Evolutionary conservation across 2,329 filamentous ascomycete species (phyloP).

Genomic region (Scedosporium apiospermum): DNA sequence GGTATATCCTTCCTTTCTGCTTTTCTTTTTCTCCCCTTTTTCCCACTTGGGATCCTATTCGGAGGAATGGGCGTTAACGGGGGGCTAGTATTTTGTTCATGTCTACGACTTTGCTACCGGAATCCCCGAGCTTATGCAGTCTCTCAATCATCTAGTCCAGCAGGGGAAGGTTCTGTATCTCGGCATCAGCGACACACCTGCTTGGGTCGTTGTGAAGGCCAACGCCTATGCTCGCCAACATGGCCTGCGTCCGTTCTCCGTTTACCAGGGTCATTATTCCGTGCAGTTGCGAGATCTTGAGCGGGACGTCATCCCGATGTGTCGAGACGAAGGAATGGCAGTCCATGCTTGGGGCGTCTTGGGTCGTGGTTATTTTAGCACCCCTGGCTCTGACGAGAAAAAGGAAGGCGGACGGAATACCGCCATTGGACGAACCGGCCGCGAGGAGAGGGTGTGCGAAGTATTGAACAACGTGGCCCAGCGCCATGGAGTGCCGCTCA

Average conservation of each 20-base stretch:
- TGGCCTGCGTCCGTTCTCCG: conserved; percentile 16
- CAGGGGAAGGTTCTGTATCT: conserved; percentile 20
- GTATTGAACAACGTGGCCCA: conserved; percentile 41
- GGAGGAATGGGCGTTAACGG: background rate
- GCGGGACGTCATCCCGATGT: conserved; percentile 35
- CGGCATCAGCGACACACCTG: conserved; percentile 19
- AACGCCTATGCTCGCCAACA: conserved; percentile 17
- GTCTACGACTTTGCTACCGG: conserved; percentile 17
- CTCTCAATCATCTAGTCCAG: conserved; percentile 15
- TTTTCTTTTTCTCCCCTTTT: conserved; percentile 26
- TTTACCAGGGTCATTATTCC: conserved; percentile 33
- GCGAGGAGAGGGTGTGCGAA: conserved; percentile 47
- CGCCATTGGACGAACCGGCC: conserved; percentile 46
- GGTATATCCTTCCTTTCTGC: background rate
- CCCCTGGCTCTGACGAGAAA: conserved; percentile 17
- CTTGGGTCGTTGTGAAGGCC: conserved; percentile 19
- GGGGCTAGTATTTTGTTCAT: conserved; percentile 14
- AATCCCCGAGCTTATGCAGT: conserved; percentile 18
- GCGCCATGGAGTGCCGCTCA: conserved; percentile 44
- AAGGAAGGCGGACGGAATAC: conserved; percentile 36
- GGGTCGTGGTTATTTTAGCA: conserved; percentile 39
- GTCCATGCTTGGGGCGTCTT: conserved; percentile 50
- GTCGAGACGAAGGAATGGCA: conserved; percentile 34
- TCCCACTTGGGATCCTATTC: too few relatives aligned
- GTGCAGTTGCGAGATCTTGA: conserved; percentile 29